Base-by-base conservation (phyloP, 352 stramenopile species). In the Phytophthora constricta region DNA sequence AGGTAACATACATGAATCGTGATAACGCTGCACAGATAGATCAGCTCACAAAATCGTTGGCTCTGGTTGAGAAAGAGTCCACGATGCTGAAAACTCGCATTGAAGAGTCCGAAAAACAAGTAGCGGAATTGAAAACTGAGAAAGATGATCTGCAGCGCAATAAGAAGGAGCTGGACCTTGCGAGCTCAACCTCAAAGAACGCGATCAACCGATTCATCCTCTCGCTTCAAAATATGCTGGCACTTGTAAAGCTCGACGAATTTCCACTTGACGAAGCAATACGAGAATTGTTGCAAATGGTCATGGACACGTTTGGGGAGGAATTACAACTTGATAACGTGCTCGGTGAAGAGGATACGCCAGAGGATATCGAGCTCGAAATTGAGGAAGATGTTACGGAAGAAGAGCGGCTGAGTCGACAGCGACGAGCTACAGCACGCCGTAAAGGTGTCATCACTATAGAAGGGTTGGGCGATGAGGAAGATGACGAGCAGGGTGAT, bases 211-310 rank as follows among this genome's bases (percentile, higher is more conserved):
- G 61, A 20, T 91, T 92, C 27, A 72, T 91, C n/a, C 70, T 77
- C 1, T 70, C 84, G 1, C 68, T 92, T 34, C 77, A 92, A 55
- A 76, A 84, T 22, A 87, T 96, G 61, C 47, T 96, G 17, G 73
- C 76, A 31, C 68, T 92, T 2, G 87, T 93, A 11, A 93, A 93
- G 14, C 52, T 84, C 13, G 82, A 95, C 43, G 86, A 92, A 47
- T 92, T 90, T 28, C 84, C 85, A 4, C 66, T 93, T 8, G 87
- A 96, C 19, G 87, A 96, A 72, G 87, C 80, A 0, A 59, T 93
- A 1, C 84, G 82, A 45, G 81, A 94, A 47, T 37, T 94, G n/a
- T 42, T 94, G 8, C 79, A 74, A 22, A 74, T 93, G 71, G 57
- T 89, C 0, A 67, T 76, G 25, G 81, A 87, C 10, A 86, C 76